A percentile compares a stretch with the other conserved stretches of the same genome.
These are phyloP conservation scores for Termitomyces bulborhizus DNA, from an alignment of 768 basidiomycete species.

Conservation along the genomic window DNA sequence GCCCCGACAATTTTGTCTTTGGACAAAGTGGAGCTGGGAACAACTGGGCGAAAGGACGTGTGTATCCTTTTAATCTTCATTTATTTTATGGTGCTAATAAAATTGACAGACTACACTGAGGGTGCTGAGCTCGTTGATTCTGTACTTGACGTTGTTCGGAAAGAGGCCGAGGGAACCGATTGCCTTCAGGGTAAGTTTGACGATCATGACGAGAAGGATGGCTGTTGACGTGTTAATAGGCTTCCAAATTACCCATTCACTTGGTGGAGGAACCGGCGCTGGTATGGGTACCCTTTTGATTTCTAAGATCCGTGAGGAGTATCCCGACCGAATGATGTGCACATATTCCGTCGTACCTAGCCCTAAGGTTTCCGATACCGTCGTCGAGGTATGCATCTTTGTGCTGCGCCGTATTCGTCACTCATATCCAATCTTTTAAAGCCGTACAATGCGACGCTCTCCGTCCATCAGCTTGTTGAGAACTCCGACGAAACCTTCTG, in stretches of 20 bases:
- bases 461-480: constrained; percentile 97
- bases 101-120: constrained; percentile 71
- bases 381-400: constrained; percentile 68
- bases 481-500: constrained; percentile 99
- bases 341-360: constrained; percentile 98
- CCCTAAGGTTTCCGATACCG: constrained; percentile 97
- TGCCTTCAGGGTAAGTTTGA: constrained; percentile 85
- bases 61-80: constrained; percentile 31
- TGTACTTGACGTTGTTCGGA: constrained; percentile 96
- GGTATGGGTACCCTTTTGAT: constrained; percentile 99
- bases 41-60: constrained; percentile 99
- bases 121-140: constrained; percentile 98
- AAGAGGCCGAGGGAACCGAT: constrained; percentile 97
- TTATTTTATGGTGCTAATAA: neutral
- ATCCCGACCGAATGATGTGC: constrained; percentile 99
- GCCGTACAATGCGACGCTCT: constrained; percentile 99
- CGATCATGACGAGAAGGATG: constrained; percentile 1
- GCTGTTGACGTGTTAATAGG: constrained; percentile 36
- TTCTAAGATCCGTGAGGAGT: constrained; percentile 98
- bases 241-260: constrained; percentile 98
- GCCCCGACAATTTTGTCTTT: constrained; percentile 97
- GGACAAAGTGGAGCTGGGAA: constrained; percentile 98
- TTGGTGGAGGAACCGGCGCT: constrained; percentile 98
- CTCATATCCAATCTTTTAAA: constrained; percentile 20
- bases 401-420: neutral